Evolutionary conservation across 2,329 filamentous ascomycete genomes (phyloP).

Genomic region (Xylaria sp.): DNA sequence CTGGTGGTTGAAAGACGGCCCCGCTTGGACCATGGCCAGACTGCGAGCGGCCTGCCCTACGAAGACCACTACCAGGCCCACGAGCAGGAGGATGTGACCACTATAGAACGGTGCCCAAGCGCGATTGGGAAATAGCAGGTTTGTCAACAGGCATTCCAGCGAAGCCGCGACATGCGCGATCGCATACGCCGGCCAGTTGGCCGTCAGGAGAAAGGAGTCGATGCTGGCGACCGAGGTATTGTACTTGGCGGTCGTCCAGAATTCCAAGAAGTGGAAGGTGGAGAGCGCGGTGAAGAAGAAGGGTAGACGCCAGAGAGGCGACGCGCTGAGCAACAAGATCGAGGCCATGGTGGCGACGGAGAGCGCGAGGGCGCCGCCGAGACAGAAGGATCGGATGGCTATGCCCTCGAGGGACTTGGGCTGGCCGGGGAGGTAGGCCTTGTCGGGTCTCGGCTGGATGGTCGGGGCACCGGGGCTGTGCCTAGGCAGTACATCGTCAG

Average conservation of each 20-base stretch:
- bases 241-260: slow-evolving; percentile 85
- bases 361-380: slow-evolving; percentile 58
- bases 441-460: slow-evolving; percentile 48
- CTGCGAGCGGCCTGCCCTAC: slow-evolving; percentile 80
- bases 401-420: slow-evolving; percentile 69
- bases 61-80: slow-evolving; percentile 71
- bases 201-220: slow-evolving; percentile 82
- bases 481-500: slow-evolving; percentile 47
- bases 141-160: slow-evolving; percentile 74
- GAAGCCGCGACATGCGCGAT: slow-evolving; percentile 81
- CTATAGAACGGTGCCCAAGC: slow-evolving; percentile 58
- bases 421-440: slow-evolving; percentile 57
- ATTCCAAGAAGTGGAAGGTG: slow-evolving; percentile 95
- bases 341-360: slow-evolving; percentile 49
- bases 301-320: slow-evolving; percentile 68
- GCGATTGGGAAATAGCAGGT: slow-evolving; percentile 63
- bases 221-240: slow-evolving; percentile 80
- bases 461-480: slow-evolving; percentile 49
- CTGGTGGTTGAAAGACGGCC: slow-evolving; percentile 89
- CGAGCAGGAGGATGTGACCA: slow-evolving; percentile 55
- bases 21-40: slow-evolving; percentile 89
- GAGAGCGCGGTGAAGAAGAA: slow-evolving; percentile 76
- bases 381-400: slow-evolving; percentile 65
- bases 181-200: slow-evolving; percentile 86
- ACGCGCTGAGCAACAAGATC: slow-evolving; percentile 53